These are phyloP conservation scores for Amanita rimosa DNA, from an alignment of 768 basidiomycete species.

Conservation along the genomic window DNA sequence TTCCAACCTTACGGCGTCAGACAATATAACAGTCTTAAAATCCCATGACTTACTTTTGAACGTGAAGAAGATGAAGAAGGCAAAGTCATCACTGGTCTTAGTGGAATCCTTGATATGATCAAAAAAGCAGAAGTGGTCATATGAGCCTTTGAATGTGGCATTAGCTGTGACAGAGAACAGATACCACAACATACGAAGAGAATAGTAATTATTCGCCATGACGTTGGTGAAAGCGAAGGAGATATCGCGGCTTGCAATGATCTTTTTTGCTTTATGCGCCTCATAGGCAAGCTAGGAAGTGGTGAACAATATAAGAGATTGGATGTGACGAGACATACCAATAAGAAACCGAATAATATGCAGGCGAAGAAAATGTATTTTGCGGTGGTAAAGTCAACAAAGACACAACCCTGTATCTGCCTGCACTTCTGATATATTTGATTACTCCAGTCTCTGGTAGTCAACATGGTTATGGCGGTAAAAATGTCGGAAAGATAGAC, in stretches of 20 bases:
- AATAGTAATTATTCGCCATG: slow-evolving; percentile 95
- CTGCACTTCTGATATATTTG: slow-evolving; percentile 77
- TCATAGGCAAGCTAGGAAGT: slow-evolving; percentile 77
- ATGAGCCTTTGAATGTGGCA: slow-evolving; percentile 50
- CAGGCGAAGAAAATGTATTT: slow-evolving; percentile 98
- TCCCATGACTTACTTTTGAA: slow-evolving; percentile 74
- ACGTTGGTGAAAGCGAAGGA: slow-evolving; percentile 98
- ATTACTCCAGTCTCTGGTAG: slow-evolving; percentile 83
- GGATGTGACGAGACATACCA: slow-evolving; percentile 39
- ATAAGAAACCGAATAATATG: slow-evolving; percentile 95
- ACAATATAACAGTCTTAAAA: background rate
- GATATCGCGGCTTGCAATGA: slow-evolving; percentile 92
- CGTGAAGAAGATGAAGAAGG: slow-evolving; percentile 98
- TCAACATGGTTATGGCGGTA: slow-evolving; percentile 93
- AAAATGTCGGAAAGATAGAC: slow-evolving; percentile 98
- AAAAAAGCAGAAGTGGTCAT: slow-evolving; percentile 98
- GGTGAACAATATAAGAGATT: slow-evolving; percentile 4
- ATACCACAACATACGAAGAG: slow-evolving; percentile 58
- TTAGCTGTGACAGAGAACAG: slow-evolving; percentile 5
- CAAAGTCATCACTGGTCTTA: slow-evolving; percentile 94
- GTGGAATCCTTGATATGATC: slow-evolving; percentile 93
- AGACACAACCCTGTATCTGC: slow-evolving; percentile 56
- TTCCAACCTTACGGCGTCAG: slow-evolving; percentile 25
- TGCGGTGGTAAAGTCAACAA: slow-evolving; percentile 79
- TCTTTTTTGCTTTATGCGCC: slow-evolving; percentile 82